Evolutionary conservation across 75 land plant species (phyloP).

Genomic region (Pinus albicaulis): DNA sequence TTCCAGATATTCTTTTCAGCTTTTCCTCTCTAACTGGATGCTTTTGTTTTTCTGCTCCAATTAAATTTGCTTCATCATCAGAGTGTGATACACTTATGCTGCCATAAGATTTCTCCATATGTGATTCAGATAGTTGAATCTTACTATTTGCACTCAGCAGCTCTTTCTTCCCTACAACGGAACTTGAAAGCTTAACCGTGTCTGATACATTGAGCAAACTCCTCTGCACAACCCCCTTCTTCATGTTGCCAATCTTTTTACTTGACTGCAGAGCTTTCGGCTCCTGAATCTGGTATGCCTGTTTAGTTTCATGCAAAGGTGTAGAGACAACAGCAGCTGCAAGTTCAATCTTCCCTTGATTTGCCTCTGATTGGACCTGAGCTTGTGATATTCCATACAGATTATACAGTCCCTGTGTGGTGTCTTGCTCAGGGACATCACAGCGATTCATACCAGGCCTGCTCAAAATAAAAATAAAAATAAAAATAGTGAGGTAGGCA

Average conservation of each 20-base stretch:
- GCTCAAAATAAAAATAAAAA: constrained; percentile 12
- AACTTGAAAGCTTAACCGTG: constrained; percentile 8
- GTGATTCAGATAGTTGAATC: constrained; percentile 37
- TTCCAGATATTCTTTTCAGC: constrained; percentile 16
- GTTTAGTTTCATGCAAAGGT: constrained; percentile 9
- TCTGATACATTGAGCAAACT: constrained; percentile 7
- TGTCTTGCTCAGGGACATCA: constrained; percentile 61
- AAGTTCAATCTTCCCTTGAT: constrained; percentile 6
- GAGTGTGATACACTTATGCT: constrained; percentile 17
- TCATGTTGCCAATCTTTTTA: constrained; percentile 11
- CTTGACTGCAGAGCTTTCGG: not conserved
- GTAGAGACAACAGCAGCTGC: constrained; percentile 11
- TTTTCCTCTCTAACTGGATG: constrained; percentile 35
- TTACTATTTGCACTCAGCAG: constrained; percentile 32
- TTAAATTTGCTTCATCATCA: constrained; percentile 18
- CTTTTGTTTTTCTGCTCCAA: constrained; percentile 14
- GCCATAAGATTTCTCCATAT: constrained; percentile 2
- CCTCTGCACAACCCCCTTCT: constrained; percentile 31
- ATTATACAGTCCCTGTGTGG: constrained; percentile 55
- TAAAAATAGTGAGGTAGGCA: not conserved
- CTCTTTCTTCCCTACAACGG: constrained; percentile 27
- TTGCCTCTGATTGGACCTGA: constrained; percentile 27
- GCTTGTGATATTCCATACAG: constrained; percentile 19
- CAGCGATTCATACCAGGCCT: constrained; percentile 92
- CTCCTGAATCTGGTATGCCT: constrained; percentile 11